Conservation (phyloP, 2,329 filamentous ascomycete species). For the Ophiostoma quercus region DNA sequence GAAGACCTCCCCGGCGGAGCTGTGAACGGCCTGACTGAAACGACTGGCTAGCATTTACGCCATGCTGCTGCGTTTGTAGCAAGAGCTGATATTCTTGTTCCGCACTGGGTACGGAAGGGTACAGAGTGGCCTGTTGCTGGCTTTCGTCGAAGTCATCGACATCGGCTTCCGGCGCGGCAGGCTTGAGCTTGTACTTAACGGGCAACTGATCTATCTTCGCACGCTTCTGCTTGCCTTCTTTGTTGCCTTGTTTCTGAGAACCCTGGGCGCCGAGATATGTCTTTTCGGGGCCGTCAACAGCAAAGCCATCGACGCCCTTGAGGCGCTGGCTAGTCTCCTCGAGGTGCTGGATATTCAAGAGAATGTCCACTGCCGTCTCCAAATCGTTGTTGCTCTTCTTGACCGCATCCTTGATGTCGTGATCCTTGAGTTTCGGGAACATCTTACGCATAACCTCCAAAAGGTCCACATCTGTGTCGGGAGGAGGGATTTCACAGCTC, state of each 20-base stretch:
- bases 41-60: conserved; percentile 28
- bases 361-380: conserved; percentile 66
- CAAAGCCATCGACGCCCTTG: conserved; percentile 73
- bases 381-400: conserved; percentile 63
- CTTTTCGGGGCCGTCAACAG: conserved; percentile 41
- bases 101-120: not conserved
- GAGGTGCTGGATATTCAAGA: conserved; percentile 75
- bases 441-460: conserved; percentile 55
- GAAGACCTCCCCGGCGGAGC: conserved; percentile 53
- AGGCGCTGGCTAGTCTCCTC: conserved; percentile 58
- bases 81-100: not conserved
- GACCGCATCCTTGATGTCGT: conserved; percentile 62
- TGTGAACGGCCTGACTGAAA: conserved; percentile 40
- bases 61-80: not conserved
- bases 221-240: conserved; percentile 31
- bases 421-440: conserved; percentile 63
- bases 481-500: conserved; percentile 49
- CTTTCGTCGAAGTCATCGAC: conserved; percentile 22
- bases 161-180: conserved; percentile 35
- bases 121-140: not conserved
- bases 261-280: not conserved
- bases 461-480: conserved; percentile 30
- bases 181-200: conserved; percentile 38
- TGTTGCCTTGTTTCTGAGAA: conserved; percentile 1
- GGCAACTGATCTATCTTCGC: conserved; percentile 31